Conservation (phyloP, 1,284 basidiomycete genomes). For the Sporisorium reilianum region DNA sequence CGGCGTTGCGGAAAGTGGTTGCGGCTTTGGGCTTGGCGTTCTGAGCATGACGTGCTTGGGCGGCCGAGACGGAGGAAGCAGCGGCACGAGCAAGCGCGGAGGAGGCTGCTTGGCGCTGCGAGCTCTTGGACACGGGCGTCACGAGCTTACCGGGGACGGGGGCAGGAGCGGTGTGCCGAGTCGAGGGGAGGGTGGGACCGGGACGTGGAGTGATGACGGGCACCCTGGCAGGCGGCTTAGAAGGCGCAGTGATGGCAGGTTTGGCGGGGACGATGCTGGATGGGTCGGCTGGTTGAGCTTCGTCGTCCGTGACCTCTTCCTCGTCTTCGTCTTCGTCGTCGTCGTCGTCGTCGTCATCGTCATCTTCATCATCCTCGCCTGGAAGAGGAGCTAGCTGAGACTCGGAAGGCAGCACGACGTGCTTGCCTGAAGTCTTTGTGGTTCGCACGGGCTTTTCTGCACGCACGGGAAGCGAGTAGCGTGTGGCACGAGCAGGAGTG, state of each 20-base stretch:
- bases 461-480: constrained; percentile 67
- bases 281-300: constrained; percentile 12
- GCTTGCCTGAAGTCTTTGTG: constrained; percentile 90
- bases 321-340: constrained; percentile 68
- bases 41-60: constrained; percentile 38
- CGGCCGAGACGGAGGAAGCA: constrained; percentile 40
- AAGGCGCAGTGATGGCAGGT: constrained; percentile 9
- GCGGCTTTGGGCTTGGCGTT: constrained; percentile 36
- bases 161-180: constrained; percentile 30
- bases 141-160: constrained; percentile 44
- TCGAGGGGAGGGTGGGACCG: constrained; percentile 37
- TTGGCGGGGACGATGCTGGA: neutral
- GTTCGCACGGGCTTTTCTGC: constrained; percentile 76
- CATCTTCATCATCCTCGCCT: constrained; percentile 68
- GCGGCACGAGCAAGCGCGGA: constrained; percentile 48
- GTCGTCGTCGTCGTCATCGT: constrained; percentile 68
- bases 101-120: constrained; percentile 48
- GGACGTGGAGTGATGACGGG: constrained; percentile 45
- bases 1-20: constrained; percentile 40
- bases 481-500: constrained; percentile 62
- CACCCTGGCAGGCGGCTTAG: constrained; percentile 46
- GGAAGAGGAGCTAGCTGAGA: constrained; percentile 86
- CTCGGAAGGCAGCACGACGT: constrained; percentile 88
- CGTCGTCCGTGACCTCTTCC: constrained; percentile 66
- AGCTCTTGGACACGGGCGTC: constrained; percentile 29